phyloP scores from a whole-genome alignment of 2,329 filamentous ascomycete genomes.

The Colletotrichum simmondsii region DNA sequence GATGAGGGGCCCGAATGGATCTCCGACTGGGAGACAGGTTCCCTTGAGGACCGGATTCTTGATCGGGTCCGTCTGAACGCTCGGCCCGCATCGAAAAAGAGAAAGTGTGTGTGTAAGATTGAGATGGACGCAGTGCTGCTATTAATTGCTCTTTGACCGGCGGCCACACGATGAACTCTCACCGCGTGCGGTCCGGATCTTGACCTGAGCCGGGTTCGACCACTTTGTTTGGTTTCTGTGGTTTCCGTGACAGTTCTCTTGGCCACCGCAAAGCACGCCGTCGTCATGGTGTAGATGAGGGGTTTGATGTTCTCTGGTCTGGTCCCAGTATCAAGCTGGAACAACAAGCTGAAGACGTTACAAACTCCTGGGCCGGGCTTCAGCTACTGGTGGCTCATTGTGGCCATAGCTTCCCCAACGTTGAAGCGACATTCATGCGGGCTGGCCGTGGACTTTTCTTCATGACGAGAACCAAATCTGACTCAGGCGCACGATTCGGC shows the following conservation, averaged over 20 bases:
- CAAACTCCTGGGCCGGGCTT: background rate
- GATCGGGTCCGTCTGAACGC: conserved; percentile 14
- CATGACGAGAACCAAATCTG: background rate
- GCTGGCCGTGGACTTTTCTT: background rate
- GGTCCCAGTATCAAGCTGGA: background rate
- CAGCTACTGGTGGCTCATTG: background rate
- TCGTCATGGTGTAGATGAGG: background rate
- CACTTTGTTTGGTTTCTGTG: conserved; percentile 19
- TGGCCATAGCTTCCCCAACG: conserved; percentile 19
- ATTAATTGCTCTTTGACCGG: conserved; percentile 22
- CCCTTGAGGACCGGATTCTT: background rate
- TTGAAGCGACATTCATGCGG: background rate
- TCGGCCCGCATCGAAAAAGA: conserved; percentile 6
- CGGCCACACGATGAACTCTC: conserved; percentile 23
- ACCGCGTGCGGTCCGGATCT: conserved; percentile 9
- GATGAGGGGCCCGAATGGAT: background rate
- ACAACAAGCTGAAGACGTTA: background rate
- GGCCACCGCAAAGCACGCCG: background rate
- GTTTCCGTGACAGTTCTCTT: background rate
- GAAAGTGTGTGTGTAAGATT: conserved; percentile 1
- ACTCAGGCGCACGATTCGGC: conserved; percentile 17
- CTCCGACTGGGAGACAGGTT: conserved; percentile 10
- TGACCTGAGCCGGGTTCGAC: conserved; percentile 7
- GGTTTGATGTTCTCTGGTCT: background rate
- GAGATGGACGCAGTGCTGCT: conserved; percentile 13